Conservation (phyloP, 225 moss, liverwort and hornwort species). For the Rhytidiadelphus loreus region DNA sequence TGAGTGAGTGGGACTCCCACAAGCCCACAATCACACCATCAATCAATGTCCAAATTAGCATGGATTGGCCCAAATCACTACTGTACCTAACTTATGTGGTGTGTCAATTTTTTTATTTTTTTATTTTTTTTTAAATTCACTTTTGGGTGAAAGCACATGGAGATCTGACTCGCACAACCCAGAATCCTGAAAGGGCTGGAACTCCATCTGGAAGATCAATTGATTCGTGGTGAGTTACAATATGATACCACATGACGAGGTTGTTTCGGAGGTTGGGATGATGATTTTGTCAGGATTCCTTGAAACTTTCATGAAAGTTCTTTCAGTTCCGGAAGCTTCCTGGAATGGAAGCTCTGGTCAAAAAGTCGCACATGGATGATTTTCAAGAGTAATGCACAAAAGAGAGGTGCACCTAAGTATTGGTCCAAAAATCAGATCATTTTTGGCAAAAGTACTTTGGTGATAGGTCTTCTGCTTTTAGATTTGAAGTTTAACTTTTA, state of each 20-base stretch:
- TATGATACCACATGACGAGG: background rate
- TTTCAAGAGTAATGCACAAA: background rate
- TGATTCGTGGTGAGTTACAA: too few relatives aligned
- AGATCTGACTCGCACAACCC: background rate
- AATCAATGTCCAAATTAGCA: too few relatives aligned
- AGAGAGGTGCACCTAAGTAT: too few relatives aligned
- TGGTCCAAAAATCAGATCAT: background rate
- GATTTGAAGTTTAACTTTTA: too few relatives aligned
- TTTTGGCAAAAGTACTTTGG: background rate
- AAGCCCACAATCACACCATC: too few relatives aligned
- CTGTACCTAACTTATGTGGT: too few relatives aligned
- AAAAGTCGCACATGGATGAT: background rate
- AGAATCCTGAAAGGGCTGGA: background rate
- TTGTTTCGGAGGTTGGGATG: background rate
- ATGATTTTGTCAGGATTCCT: background rate
- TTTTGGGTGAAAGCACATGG: background rate
- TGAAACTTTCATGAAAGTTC: background rate
- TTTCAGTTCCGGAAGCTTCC: rapidly evolving
- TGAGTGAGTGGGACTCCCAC: too few relatives aligned
- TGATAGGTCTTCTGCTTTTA: background rate
- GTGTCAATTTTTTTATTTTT: too few relatives aligned
- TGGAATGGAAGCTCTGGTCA: background rate
- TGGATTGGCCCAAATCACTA: too few relatives aligned
- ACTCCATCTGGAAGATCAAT: background rate
- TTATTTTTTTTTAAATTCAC: too few relatives aligned